phyloP scores from a whole-genome alignment of 257 asterid species.

The Nicotiana tabacum region DNA sequence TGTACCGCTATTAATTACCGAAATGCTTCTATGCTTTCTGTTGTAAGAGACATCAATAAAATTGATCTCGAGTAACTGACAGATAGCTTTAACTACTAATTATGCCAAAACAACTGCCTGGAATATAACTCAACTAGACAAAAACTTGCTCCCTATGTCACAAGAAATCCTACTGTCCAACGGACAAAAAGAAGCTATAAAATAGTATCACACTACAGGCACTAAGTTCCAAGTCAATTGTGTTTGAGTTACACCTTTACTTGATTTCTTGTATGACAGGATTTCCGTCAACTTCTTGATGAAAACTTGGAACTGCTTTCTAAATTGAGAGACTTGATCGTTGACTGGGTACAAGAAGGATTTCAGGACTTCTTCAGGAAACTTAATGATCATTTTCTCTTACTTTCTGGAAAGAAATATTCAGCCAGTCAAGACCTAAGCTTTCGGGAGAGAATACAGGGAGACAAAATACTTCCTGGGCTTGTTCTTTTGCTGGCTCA shows the following conservation, averaged over 20 bases:
- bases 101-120: not conserved
- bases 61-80: constrained; percentile 2
- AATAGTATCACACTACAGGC: not conserved
- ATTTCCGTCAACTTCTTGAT: constrained; percentile 72
- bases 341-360: constrained; percentile 89
- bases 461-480: constrained; percentile 72
- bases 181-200: not conserved
- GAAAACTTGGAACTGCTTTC: constrained; percentile 56
- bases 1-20: not conserved
- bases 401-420: constrained; percentile 67
- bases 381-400: constrained; percentile 59
- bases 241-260: not conserved
- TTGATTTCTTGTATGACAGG: constrained; percentile 40
- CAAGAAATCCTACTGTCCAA: not conserved
- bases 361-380: constrained; percentile 81
- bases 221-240: not conserved
- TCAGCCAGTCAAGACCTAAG: constrained; percentile 41
- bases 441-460: constrained; percentile 44
- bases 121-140: not conserved
- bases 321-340: constrained; percentile 61
- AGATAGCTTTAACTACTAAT: not conserved
- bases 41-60: not conserved
- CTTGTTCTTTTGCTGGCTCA: constrained; percentile 85
- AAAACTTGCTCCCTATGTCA: not conserved
- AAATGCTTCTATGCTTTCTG: not conserved